These are phyloP conservation scores for Sporisorium graminicola DNA, from an alignment of 1,284 basidiomycete genomes.

Conservation along the genomic window DNA sequence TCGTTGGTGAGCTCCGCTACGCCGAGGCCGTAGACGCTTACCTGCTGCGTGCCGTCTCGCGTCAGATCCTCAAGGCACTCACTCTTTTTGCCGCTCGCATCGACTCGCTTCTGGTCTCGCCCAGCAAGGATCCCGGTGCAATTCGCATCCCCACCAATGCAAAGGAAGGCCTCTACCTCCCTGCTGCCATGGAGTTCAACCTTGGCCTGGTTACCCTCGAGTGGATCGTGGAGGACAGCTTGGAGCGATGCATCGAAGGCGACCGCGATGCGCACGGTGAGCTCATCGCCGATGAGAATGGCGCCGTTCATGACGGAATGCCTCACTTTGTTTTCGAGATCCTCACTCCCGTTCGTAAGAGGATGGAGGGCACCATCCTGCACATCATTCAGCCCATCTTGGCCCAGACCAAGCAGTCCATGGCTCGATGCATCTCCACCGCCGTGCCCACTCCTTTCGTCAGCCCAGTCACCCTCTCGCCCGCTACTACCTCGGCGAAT, in stretches of 20 bases:
- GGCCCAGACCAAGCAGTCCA: constrained; percentile 52
- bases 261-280: constrained; percentile 51
- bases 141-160: constrained; percentile 57
- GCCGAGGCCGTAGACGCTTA: constrained; percentile 63
- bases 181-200: constrained; percentile 67
- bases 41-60: constrained; percentile 65
- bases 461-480: constrained; percentile 40
- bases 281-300: constrained; percentile 55
- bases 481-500: constrained; percentile 33
- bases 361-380: constrained; percentile 67
- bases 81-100: constrained; percentile 67
- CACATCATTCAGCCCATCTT: constrained; percentile 68
- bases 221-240: constrained; percentile 67
- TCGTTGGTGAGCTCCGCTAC: constrained; percentile 63
- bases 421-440: constrained; percentile 54
- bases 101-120: constrained; percentile 63
- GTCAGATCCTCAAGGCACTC: constrained; percentile 65
- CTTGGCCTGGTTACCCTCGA: constrained; percentile 64
- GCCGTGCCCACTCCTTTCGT: constrained; percentile 61
- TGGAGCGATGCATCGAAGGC: constrained; percentile 68
- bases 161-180: constrained; percentile 55
- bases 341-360: constrained; percentile 66
- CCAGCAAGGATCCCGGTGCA: constrained; percentile 52
- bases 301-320: constrained; percentile 55
- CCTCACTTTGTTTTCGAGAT: constrained; percentile 67